Evolutionary conservation across 176 grass and related monocot species (phyloP).

Genomic region (Bromus sterilis): DNA sequence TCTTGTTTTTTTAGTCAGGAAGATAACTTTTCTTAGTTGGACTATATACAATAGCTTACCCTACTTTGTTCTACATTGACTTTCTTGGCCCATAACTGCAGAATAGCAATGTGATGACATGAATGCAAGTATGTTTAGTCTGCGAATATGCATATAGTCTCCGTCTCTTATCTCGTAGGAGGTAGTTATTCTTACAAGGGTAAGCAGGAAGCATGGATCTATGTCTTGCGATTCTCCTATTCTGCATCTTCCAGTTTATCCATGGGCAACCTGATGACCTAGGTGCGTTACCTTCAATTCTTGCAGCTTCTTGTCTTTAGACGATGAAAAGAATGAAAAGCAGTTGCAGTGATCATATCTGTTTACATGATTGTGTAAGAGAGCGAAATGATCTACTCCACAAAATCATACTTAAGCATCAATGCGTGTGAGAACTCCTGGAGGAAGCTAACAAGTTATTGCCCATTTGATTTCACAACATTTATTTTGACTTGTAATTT

Average conservation of each 20-base stretch:
- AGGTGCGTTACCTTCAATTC: neutral
- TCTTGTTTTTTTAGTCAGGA: neutral
- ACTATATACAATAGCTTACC: neutral
- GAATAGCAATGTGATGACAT: neutral
- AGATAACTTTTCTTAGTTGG: neutral
- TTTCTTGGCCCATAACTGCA: neutral
- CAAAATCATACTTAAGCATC: neutral
- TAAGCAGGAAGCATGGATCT: slow-evolving; percentile 18
- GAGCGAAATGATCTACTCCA: neutral
- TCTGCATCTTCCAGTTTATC: slow-evolving; percentile 6
- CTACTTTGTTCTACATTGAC: neutral
- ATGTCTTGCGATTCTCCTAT: slow-evolving; percentile 10
- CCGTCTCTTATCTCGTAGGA: neutral
- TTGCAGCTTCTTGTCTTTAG: neutral
- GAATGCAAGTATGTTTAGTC: neutral
- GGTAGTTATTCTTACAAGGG: neutral
- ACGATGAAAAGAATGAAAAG: neutral
- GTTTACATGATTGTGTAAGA: neutral
- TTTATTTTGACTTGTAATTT: neutral
- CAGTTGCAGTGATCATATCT: neutral
- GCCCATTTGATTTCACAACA: neutral
- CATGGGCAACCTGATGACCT: slow-evolving; percentile 10
- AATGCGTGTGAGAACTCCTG: neutral
- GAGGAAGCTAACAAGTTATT: neutral
- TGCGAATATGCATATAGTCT: neutral